A percentile compares a stretch with the other conserved stretches of the same genome.
Evolutionary conservation across 1,284 basidiomycete species (phyloP).

Genomic region (Ustilago xerochloae): DNA sequence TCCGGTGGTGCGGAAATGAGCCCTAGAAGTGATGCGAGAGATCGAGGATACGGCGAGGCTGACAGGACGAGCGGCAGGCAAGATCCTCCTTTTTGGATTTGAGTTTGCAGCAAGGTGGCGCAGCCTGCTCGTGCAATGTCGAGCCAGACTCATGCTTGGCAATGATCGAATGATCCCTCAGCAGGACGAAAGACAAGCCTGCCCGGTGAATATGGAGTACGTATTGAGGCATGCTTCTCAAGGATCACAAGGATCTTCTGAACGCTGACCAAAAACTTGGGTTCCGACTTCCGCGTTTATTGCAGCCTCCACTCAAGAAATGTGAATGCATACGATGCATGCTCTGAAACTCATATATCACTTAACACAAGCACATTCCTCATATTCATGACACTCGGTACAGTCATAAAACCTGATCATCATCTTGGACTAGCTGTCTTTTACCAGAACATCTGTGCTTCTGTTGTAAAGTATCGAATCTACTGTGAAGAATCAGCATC

Average conservation of each 20-base stretch:
- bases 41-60: neutral
- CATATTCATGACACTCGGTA: neutral
- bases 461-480: neutral
- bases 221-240: no score
- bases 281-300: conserved; percentile 36
- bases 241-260: no score
- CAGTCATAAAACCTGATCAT: no score
- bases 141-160: conserved; percentile 10
- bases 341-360: neutral
- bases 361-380: no score
- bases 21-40: neutral
- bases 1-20: no score
- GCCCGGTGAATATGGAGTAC: no score
- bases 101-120: neutral
- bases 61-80: neutral
- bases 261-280: conserved; percentile 6
- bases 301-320: neutral
- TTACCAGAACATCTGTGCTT: no score
- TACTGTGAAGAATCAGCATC: neutral
- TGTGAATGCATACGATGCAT: no score
- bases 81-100: no score
- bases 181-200: no score
- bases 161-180: neutral
- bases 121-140: neutral
- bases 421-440: no score